These are phyloP conservation scores for Asclepias syriaca DNA, from an alignment of 257 asterid genomes.

Conservation along the genomic window DNA sequence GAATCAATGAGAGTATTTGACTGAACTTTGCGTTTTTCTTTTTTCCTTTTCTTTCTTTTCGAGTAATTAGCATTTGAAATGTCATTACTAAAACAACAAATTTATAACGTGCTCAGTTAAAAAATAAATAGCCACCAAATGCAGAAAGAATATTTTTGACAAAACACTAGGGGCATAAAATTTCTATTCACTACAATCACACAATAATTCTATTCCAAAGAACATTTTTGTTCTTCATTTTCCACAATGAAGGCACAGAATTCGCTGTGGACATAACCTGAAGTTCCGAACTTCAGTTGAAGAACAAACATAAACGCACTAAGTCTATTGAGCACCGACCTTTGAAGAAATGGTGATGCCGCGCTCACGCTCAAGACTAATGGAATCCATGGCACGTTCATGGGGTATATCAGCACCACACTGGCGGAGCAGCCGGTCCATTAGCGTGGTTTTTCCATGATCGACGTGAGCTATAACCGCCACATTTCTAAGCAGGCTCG, in stretches of 20 bases:
- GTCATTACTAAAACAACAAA: neutral
- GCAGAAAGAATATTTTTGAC: neutral
- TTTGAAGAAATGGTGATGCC: slow-evolving; percentile 95
- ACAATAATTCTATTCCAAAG: neutral
- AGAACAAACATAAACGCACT: neutral
- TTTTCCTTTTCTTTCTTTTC: too few species aligned
- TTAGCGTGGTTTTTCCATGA: slow-evolving; percentile 96
- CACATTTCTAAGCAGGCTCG: slow-evolving; percentile 68
- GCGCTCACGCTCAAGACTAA: slow-evolving; percentile 93
- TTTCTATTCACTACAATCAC: neutral
- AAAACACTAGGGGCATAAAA: neutral
- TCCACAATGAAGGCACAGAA: neutral
- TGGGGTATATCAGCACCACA: slow-evolving; percentile 97
- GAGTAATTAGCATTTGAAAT: neutral
- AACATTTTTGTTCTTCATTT: neutral
- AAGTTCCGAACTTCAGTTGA: neutral
- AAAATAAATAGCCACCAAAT: neutral
- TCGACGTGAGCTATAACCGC: slow-evolving; percentile 98
- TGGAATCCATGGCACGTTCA: slow-evolving; percentile 91
- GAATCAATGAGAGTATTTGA: neutral
- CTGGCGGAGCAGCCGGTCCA: slow-evolving; percentile 96
- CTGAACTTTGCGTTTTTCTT: neutral
- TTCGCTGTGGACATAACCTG: neutral
- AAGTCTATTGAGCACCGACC: slow-evolving; percentile 31
- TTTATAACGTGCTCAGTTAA: neutral